phyloP scores from a whole-genome alignment of 1,284 basidiomycete genomes.

The Austroboletus rostrupii region DNA sequence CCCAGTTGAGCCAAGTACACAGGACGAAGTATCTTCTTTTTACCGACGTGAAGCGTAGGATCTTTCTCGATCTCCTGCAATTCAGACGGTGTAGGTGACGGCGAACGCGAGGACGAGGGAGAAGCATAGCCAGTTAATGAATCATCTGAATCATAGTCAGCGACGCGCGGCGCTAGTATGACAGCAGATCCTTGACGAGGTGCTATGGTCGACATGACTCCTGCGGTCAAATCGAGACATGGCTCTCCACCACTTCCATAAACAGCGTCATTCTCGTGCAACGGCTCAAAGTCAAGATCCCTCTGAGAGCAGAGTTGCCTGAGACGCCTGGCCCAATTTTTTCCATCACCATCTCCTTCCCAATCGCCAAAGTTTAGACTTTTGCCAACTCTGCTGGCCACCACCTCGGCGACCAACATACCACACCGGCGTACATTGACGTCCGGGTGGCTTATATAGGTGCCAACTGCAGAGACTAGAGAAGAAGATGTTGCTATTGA shows the following conservation, averaged over 20 bases:
- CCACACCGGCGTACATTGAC: slow-evolving; percentile 80
- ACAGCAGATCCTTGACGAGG: slow-evolving; percentile 1
- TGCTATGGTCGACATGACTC: neutral
- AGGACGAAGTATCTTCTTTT: slow-evolving; percentile 66
- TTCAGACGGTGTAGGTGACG: slow-evolving; percentile 77
- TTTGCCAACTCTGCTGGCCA: slow-evolving; percentile 59
- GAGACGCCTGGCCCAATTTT: slow-evolving; percentile 59
- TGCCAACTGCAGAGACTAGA: slow-evolving; percentile 73
- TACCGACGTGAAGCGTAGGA: slow-evolving; percentile 66
- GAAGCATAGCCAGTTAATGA: slow-evolving; percentile 77
- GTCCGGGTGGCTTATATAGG: slow-evolving; percentile 79
- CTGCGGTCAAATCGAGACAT: neutral
- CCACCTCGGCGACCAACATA: slow-evolving; percentile 87
- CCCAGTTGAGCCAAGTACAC: slow-evolving; percentile 83
- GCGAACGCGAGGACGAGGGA: slow-evolving; percentile 64
- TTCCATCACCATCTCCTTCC: slow-evolving; percentile 75
- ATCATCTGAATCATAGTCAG: slow-evolving; percentile 74
- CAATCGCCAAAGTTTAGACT: slow-evolving; percentile 79
- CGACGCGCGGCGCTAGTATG: slow-evolving; percentile 14
- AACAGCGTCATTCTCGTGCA: slow-evolving; percentile 3
- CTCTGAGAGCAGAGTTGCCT: slow-evolving; percentile 47
- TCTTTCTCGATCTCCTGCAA: slow-evolving; percentile 83
- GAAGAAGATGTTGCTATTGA: slow-evolving; percentile 50
- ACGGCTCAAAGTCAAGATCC: slow-evolving; percentile 47
- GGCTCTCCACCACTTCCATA: neutral